Evolutionary conservation across 345 rosid species (phyloP), one percentile per base, ranked within the genome.

Genomic region (Moricandia moricandioides): DNA sequence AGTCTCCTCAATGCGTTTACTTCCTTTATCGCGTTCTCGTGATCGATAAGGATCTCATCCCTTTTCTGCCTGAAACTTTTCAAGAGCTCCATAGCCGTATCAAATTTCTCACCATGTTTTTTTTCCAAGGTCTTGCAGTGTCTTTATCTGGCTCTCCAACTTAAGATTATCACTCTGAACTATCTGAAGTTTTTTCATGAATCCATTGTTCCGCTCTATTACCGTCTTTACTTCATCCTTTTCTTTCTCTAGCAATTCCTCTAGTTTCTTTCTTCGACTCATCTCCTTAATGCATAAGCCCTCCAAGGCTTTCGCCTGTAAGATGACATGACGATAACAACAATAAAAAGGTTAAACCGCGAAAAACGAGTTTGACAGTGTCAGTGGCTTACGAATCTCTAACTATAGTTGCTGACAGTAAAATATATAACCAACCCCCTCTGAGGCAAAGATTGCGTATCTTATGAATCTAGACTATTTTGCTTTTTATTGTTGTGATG

Each of bases 61-160:
- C 98, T 80, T 76, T 82, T 76, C 78, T 80, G 83, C 76, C 82
- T 89, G 78, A 88, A 89, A 71, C 82, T 82, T 79, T 86, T 87
- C 82, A 93, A 83, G 72, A 93, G 91, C 45, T 85, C 85, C 78
- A 88, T 93, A 9, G 97, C 98, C 29, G 92, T 87, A 30, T 87
- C 35, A 52, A 93, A 83, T 84, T 93, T 93, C 81, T 85, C 92
- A 82, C 92, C 96, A 80, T 86, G 84, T 76, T 85, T 88, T 78
- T 83, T 80, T 63, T 65, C 86, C 52, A 24, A 49, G 62, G 62
- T 65, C 51, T 70, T 73, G 76, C 26, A 88, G 81, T 56, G 84
- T 87, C 17, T 78, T 64, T 39, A 84, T 57, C 81, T 81, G 93
- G 69, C 71, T 78, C 81, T 85, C 83, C 35, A 89, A 85, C 35